phyloP scores from a whole-genome alignment of 2,329 filamentous ascomycete genomes.

The Raffaelea arxii region DNA sequence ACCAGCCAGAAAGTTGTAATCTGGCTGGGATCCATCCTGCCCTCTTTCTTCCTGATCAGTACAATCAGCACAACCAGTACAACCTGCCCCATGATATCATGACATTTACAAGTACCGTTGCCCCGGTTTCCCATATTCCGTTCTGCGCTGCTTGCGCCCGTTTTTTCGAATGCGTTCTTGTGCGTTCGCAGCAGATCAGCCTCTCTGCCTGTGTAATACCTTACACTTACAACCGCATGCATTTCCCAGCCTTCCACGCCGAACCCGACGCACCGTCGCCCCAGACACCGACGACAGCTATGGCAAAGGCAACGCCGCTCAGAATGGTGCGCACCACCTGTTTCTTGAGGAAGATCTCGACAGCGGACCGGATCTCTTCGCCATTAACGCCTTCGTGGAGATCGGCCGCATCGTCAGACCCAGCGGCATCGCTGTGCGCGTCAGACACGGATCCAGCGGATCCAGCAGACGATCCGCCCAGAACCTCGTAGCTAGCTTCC shows the following conservation, averaged over 20 bases:
- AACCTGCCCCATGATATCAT: no score
- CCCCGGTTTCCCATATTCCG: no score
- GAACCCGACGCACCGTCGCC: constrained; percentile 41
- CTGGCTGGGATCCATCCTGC: no score
- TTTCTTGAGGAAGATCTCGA: constrained; percentile 44
- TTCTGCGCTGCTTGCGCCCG: no score
- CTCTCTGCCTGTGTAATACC: no score
- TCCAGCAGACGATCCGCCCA: constrained; percentile 21
- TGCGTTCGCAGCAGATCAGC: no score
- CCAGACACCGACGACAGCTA: constrained; percentile 58
- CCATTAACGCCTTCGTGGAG: constrained; percentile 36
- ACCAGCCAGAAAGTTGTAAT: no score
- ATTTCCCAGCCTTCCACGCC: constrained; percentile 13
- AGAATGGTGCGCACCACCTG: constrained; percentile 45
- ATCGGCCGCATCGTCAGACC: constrained; percentile 12
- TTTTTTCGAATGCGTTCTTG: no score
- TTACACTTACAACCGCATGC: no score
- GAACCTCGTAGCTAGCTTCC: constrained; percentile 61
- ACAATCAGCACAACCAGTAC: no score
- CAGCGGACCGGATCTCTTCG: constrained; percentile 48
- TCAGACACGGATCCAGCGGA: constrained; percentile 10
- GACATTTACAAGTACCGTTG: no score
- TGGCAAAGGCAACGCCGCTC: constrained; percentile 46
- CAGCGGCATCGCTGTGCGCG: constrained; percentile 32
- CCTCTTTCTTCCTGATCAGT: no score